These are phyloP conservation scores for Sanghuangporus sanghuang DNA, from an alignment of 1,284 basidiomycete genomes.

Conservation along the genomic window DNA sequence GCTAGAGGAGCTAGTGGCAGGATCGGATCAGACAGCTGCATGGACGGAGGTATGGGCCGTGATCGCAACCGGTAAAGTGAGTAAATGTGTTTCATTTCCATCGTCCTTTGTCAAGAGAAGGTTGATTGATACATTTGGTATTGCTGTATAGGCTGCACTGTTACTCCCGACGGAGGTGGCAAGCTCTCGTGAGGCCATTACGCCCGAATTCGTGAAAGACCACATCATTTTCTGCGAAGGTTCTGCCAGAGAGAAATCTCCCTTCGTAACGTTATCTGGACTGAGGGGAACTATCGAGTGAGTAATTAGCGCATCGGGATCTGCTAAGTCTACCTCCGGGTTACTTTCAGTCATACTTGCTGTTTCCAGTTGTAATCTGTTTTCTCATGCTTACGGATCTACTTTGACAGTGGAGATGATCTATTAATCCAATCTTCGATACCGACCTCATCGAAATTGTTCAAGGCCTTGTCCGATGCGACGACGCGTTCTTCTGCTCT, in stretches of 20 bases:
- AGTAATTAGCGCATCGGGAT: slow-evolving; percentile 4
- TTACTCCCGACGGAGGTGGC: slow-evolving; percentile 65
- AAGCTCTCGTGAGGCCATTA: slow-evolving; percentile 48
- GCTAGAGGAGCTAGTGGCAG: slow-evolving; percentile 69
- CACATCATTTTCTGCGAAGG: slow-evolving; percentile 66
- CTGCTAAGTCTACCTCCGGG: background rate
- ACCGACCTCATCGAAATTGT: slow-evolving; percentile 53
- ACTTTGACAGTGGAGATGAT: slow-evolving; percentile 5
- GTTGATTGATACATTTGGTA: slow-evolving; percentile 4
- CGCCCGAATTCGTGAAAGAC: slow-evolving; percentile 71
- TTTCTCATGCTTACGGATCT: slow-evolving; percentile 20
- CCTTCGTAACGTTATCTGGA: slow-evolving; percentile 76
- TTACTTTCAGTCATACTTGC: background rate
- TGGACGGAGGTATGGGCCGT: slow-evolving; percentile 75
- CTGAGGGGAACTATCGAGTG: slow-evolving; percentile 59
- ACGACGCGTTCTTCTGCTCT: slow-evolving; percentile 46
- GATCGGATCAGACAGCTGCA: slow-evolving; percentile 54
- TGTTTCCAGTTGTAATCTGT: background rate
- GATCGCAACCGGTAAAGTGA: slow-evolving; percentile 65
- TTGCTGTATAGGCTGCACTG: slow-evolving; percentile 58
- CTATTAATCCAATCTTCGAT: slow-evolving; percentile 54
- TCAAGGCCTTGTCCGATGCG: slow-evolving; percentile 54
- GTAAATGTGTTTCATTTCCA: slow-evolving; percentile 18
- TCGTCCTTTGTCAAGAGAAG: slow-evolving; percentile 5
- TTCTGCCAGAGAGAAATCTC: slow-evolving; percentile 37